phyloP scores from a whole-genome alignment of 2,329 filamentous ascomycete genomes.

The Sphaceloma murrayae region DNA sequence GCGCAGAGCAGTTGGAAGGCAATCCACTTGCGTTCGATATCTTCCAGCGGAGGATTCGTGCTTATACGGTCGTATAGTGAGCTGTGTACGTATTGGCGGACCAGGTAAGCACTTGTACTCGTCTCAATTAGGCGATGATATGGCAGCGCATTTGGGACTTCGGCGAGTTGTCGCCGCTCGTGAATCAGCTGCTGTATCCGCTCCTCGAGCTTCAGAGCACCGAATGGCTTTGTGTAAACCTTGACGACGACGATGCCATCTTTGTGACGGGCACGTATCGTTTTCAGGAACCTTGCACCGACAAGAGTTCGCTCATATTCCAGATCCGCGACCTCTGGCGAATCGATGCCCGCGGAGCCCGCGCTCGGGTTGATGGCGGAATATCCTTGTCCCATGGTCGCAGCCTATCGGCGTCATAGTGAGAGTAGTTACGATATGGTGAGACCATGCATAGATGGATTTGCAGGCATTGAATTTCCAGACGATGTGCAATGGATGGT shows the following conservation, averaged over 20 bases:
- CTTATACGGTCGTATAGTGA: slow-evolving; percentile 95
- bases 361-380: slow-evolving; percentile 85
- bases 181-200: slow-evolving; percentile 25
- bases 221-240: slow-evolving; percentile 79
- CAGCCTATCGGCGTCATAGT: background rate
- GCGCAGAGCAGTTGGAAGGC: slow-evolving; percentile 91
- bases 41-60: slow-evolving; percentile 89
- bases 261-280: slow-evolving; percentile 78
- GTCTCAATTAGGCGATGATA: slow-evolving; percentile 92
- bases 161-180: slow-evolving; percentile 67
- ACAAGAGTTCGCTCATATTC: slow-evolving; percentile 88
- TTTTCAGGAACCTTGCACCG: slow-evolving; percentile 91
- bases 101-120: slow-evolving; percentile 80
- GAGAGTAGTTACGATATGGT: too few species aligned
- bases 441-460: too few species aligned
- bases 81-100: slow-evolving; percentile 91
- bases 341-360: slow-evolving; percentile 85
- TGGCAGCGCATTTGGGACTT: slow-evolving; percentile 81
- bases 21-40: slow-evolving; percentile 98
- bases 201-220: slow-evolving; percentile 33
- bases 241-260: slow-evolving; percentile 91
- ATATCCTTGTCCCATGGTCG: slow-evolving; percentile 85
- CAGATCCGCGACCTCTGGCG: slow-evolving; percentile 81
- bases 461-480: too few species aligned
- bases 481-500: too few species aligned